These are phyloP conservation scores for Saccharomycopsis crataegensis DNA, from an alignment of 1,139 yeast genomes.

Conservation along the genomic window DNA sequence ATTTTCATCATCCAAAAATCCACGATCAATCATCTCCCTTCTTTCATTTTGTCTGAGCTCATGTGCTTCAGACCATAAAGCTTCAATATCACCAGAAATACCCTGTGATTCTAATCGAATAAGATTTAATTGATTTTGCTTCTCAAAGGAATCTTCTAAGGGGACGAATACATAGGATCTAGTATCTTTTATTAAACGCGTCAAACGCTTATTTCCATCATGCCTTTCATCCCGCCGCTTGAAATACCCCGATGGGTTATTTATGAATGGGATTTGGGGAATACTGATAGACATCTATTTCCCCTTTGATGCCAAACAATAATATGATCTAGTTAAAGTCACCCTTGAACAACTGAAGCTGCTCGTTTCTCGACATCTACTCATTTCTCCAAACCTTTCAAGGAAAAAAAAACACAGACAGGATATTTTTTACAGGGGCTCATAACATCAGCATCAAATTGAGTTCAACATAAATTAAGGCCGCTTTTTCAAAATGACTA, in stretches of 20 bases:
- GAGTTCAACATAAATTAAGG: no score
- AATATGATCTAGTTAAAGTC: no score
- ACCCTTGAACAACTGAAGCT: no score
- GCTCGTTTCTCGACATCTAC: no score
- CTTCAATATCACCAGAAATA: slow-evolving; percentile 36
- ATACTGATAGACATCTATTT: slow-evolving; percentile 6
- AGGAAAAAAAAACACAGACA: no score
- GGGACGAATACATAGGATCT: slow-evolving; percentile 16
- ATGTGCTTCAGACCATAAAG: slow-evolving; percentile 54
- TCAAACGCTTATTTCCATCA: slow-evolving; percentile 1
- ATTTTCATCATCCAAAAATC: slow-evolving; percentile 85
- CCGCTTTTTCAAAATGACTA: no score
- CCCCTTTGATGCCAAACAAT: background rate
- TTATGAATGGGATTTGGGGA: slow-evolving; percentile 11
- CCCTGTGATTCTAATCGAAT: slow-evolving; percentile 33
- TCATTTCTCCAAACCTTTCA: no score
- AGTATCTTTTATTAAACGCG: slow-evolving; percentile 16
- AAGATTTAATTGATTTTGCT: slow-evolving; percentile 44
- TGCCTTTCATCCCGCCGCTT: background rate
- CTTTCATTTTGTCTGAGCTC: slow-evolving; percentile 74
- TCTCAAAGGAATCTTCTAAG: slow-evolving; percentile 29
- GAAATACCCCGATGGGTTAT: slow-evolving; percentile 1
- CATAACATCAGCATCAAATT: no score
- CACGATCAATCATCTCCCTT: slow-evolving; percentile 67
- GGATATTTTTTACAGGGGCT: no score